Percentiles rank a stretch among this genome's conserved stretches.
Conservation (phyloP, 768 basidiomycete genomes). For the Termitomyces sp. region DNA sequence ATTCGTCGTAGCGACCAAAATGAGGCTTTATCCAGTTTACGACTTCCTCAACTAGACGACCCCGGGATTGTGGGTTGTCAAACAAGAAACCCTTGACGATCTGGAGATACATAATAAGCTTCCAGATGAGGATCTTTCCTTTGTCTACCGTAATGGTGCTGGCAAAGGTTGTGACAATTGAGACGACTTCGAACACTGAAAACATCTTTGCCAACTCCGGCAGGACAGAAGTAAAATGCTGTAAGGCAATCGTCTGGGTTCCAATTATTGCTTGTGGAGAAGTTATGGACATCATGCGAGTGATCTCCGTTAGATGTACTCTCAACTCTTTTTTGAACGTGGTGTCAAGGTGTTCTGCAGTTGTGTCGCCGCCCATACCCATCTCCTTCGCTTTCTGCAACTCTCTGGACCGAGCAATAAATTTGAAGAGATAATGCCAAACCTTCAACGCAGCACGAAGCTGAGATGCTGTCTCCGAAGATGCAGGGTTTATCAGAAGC, state of each 20-base stretch:
- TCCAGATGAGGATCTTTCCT: conserved; percentile 89
- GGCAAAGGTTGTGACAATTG: conserved; percentile 82
- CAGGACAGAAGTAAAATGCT: conserved; percentile 88
- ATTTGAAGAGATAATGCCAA: conserved; percentile 95
- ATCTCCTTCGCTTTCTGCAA: conserved; percentile 79
- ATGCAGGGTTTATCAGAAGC: conserved; percentile 67
- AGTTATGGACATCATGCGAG: conserved; percentile 79
- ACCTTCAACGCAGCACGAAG: conserved; percentile 91
- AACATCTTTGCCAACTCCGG: conserved; percentile 85
- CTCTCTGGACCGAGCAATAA: conserved; percentile 86
- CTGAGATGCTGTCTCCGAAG: conserved; percentile 65
- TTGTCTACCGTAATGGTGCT: conserved; percentile 72
- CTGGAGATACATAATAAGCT: conserved; percentile 90
- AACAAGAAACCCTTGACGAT: conserved; percentile 87
- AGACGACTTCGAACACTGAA: conserved; percentile 75
- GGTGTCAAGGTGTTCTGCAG: conserved; percentile 79
- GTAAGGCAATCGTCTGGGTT: conserved; percentile 90
- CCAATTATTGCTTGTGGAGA: conserved; percentile 87
- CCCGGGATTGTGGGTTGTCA: conserved; percentile 72
- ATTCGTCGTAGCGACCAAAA: conserved; percentile 90
- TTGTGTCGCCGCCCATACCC: conserved; percentile 74
- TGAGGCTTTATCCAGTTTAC: conserved; percentile 94
- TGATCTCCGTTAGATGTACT: conserved; percentile 73
- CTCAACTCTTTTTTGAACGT: conserved; percentile 82
- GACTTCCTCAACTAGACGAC: conserved; percentile 78